Conservation (phyloP, 331 rosid genomes). For the Dryas integrifolia region DNA sequence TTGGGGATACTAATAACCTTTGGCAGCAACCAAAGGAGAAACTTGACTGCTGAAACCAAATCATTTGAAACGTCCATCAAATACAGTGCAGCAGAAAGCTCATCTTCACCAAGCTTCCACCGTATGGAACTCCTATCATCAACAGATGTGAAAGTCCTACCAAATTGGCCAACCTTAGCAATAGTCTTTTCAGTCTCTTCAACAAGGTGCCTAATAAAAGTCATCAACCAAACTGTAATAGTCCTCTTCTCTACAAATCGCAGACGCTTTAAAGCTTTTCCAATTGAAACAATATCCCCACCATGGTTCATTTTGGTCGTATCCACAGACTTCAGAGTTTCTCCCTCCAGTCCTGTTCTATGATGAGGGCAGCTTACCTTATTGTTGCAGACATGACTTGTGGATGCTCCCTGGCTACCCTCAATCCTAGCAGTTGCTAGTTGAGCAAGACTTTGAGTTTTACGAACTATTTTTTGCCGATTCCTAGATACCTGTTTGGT, state of each 20-base stretch:
- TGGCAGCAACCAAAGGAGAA: slow-evolving; percentile 92
- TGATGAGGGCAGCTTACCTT: slow-evolving; percentile 89
- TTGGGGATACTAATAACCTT: slow-evolving; percentile 59
- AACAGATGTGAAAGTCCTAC: slow-evolving; percentile 54
- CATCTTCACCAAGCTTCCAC: slow-evolving; percentile 97
- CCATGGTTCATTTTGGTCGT: slow-evolving; percentile 38
- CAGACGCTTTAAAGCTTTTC: slow-evolving; percentile 63
- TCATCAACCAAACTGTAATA: slow-evolving; percentile 67
- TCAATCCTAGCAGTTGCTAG: slow-evolving; percentile 91
- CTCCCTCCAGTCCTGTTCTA: slow-evolving; percentile 66
- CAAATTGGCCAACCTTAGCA: slow-evolving; percentile 79
- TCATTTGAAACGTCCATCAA: slow-evolving; percentile 78
- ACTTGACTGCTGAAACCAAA: slow-evolving; percentile 72
- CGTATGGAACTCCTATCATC: slow-evolving; percentile 61
- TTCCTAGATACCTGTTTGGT: slow-evolving; percentile 72
- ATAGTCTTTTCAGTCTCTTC: slow-evolving; percentile 70
- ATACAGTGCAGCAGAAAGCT: slow-evolving; percentile 73
- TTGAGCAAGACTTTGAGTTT: slow-evolving; percentile 85
- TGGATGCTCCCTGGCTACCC: slow-evolving; percentile 98
- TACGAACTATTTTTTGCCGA: slow-evolving; percentile 75
- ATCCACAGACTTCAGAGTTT: slow-evolving; percentile 55
- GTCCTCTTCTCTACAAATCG: slow-evolving; percentile 81
- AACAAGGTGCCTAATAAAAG: slow-evolving; percentile 59
- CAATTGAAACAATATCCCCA: slow-evolving; percentile 70
- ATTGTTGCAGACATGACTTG: slow-evolving; percentile 91